Evolutionary conservation across 192 early-diverging fungal genomes (phyloP).

Genomic region (Haplosporangium gracile): DNA sequence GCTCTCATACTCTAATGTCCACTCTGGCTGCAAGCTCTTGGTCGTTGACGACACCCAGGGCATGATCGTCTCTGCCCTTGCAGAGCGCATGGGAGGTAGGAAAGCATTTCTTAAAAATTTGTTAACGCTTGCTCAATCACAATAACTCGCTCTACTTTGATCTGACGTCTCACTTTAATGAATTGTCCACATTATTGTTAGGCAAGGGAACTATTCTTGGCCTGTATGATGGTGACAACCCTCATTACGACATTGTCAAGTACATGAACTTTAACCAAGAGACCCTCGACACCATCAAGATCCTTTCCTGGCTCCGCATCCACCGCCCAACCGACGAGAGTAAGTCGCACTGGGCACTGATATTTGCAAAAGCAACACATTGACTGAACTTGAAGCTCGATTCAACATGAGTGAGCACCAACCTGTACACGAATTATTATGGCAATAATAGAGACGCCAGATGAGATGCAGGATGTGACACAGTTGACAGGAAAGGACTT

Average conservation of each 20-base stretch:
- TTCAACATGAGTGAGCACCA: not conserved
- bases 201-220: conserved; percentile 74
- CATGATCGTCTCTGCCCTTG: conserved; percentile 81
- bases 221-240: conserved; percentile 80
- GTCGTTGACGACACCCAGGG: conserved; percentile 95
- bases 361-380: not conserved
- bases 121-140: not conserved
- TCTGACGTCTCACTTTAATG: not conserved
- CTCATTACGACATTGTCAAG: conserved; percentile 79
- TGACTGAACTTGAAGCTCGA: not conserved
- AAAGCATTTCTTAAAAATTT: conserved; percentile 2
- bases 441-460: conserved; percentile 52
- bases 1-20: conserved; percentile 86
- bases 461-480: conserved; percentile 67
- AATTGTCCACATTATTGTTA: conserved; percentile 13
- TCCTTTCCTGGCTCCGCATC: conserved; percentile 80
- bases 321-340: conserved; percentile 68
- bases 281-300: conserved; percentile 65
- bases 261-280: conserved; percentile 82
- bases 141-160: not conserved
- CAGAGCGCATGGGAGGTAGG: conserved; percentile 79
- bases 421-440: not conserved
- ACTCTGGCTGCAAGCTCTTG: conserved; percentile 74
- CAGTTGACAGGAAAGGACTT: conserved; percentile 64
- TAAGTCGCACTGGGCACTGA: conserved; percentile 29